phyloP scores from a whole-genome alignment of 2,329 filamentous ascomycete genomes.

The Apiospora sp. region DNA sequence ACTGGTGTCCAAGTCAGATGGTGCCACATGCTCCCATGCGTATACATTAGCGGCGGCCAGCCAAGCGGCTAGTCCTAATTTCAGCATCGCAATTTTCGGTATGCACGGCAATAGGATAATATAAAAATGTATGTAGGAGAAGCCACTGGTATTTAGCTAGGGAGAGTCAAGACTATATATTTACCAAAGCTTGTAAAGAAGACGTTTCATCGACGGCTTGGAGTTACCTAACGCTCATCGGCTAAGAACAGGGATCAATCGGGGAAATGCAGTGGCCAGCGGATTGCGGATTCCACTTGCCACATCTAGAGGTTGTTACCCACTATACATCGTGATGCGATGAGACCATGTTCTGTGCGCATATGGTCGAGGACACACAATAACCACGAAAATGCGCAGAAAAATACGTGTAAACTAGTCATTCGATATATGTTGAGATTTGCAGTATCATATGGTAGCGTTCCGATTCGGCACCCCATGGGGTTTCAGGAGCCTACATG shows the following conservation, averaged over 20 bases:
- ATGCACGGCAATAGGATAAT: background rate
- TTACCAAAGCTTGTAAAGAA: background rate
- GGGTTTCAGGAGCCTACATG: background rate
- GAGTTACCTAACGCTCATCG: background rate
- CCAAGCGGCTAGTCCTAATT: background rate
- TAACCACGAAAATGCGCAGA: background rate
- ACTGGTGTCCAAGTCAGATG: conserved; percentile 13
- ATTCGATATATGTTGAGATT: background rate
- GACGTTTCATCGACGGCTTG: background rate
- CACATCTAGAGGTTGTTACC: background rate
- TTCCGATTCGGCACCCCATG: background rate
- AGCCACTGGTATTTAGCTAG: background rate
- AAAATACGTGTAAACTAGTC: background rate
- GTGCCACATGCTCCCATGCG: conserved; percentile 17
- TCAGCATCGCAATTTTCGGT: background rate
- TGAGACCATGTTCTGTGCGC: background rate
- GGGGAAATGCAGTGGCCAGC: background rate
- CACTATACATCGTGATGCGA: background rate
- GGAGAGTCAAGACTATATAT: background rate
- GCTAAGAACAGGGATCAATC: conserved; percentile 9
- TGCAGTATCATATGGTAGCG: background rate
- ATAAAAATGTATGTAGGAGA: background rate
- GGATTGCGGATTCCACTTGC: conserved; percentile 12
- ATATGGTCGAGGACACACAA: background rate
- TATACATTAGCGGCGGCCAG: background rate